Conservation (phyloP, 1,139 yeast genomes). For the Arxiozyma slooffiae region DNA sequence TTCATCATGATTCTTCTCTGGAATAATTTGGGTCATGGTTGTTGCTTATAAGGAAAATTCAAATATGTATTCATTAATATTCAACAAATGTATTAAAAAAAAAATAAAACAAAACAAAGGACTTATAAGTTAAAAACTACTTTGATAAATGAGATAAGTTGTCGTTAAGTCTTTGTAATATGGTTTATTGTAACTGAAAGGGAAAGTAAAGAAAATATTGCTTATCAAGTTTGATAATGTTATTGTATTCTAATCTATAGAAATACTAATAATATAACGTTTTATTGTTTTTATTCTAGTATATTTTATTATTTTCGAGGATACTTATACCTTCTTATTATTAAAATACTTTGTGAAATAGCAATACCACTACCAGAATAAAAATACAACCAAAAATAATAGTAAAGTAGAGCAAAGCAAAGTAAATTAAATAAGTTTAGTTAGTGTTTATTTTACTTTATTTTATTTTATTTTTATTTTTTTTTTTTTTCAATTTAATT, state of each 20-base stretch:
- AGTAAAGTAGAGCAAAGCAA: background rate
- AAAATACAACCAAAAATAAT: too few species aligned
- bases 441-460: background rate
- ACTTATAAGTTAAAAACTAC: background rate
- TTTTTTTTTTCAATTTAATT: background rate
- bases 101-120: background rate
- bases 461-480: too few species aligned
- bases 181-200: background rate
- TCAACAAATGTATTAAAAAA: background rate
- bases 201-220: background rate
- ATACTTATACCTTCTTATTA: background rate
- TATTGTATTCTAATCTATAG: background rate
- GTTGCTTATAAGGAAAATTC: background rate
- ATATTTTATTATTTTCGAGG: background rate
- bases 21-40: constrained; percentile 20
- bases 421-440: too few species aligned
- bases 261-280: too few species aligned
- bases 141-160: background rate
- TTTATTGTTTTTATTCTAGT: too few species aligned
- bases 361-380: background rate
- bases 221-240: too few species aligned
- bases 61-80: background rate
- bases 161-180: background rate
- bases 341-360: background rate
- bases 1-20: constrained; percentile 29